phyloP scores from a whole-genome alignment of 257 asterid genomes.

The Gentiana macrophylla region DNA sequence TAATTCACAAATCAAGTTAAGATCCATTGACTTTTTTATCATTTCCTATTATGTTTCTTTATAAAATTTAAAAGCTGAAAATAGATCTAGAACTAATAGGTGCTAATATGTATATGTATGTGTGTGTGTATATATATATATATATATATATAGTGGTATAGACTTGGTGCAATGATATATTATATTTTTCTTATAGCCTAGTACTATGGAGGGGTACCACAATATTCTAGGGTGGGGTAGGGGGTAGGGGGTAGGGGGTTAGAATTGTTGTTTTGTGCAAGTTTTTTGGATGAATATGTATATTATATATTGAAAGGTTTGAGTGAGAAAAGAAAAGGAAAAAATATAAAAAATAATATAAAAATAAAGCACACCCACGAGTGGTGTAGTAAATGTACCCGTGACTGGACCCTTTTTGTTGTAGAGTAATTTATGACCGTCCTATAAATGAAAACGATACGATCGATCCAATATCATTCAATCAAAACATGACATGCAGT shows the following conservation, averaged over 20 bases:
- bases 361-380: constrained; percentile 35
- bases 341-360: constrained; percentile 12
- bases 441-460: no score
- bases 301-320: not conserved
- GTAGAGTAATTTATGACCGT: not conserved
- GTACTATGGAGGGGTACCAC: constrained; percentile 2
- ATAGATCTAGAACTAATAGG: no score
- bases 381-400: constrained; percentile 76
- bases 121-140: no score
- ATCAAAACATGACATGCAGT: no score
- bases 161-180: no score
- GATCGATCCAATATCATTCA: no score
- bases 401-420: constrained; percentile 46
- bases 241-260: not conserved
- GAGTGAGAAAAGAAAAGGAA: constrained; percentile 17
- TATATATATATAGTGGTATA: no score
- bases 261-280: not conserved
- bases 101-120: no score
- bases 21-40: no score
- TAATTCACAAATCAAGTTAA: no score
- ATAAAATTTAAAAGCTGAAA: no score
- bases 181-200: not conserved
- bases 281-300: constrained; percentile 3
- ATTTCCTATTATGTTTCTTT: no score
- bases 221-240: not conserved